Conservation (phyloP, 192 early-diverging fungal genomes). For the Backusella morwellensis region DNA sequence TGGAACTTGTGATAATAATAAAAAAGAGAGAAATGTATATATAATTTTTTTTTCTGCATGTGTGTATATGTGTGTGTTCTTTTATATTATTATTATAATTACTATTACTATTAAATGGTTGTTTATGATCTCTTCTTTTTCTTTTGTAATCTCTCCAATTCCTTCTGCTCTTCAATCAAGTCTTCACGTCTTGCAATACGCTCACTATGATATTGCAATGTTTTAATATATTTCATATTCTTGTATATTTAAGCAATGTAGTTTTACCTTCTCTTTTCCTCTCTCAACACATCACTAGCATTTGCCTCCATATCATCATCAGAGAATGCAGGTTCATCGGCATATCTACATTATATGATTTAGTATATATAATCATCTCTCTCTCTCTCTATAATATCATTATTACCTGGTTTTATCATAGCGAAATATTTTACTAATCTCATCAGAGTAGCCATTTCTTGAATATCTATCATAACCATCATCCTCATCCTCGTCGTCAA, state of each 20-base stretch:
- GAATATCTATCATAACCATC: background rate
- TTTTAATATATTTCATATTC: background rate
- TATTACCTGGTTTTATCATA: slow-evolving; percentile 34
- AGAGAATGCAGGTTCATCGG: slow-evolving; percentile 29
- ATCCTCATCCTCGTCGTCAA: slow-evolving; percentile 35
- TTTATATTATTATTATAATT: background rate
- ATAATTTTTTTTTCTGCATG: background rate
- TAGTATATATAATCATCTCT: background rate
- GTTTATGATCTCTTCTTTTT: slow-evolving; percentile 17
- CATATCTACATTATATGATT: slow-evolving; percentile 21
- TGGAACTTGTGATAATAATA: background rate
- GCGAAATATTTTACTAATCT: slow-evolving; percentile 34
- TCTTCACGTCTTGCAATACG: slow-evolving; percentile 34
- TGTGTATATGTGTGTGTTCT: background rate
- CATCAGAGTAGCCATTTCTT: slow-evolving; percentile 19
- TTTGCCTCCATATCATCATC: slow-evolving; percentile 46
- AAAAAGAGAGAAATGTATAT: background rate
- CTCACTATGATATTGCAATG: slow-evolving; percentile 11
- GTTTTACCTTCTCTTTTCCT: slow-evolving; percentile 37
- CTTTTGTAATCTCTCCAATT: slow-evolving; percentile 28
- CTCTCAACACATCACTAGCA: slow-evolving; percentile 33
- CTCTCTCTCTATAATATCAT: background rate
- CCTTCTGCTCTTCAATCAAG: slow-evolving; percentile 31
- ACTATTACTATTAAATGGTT: background rate
- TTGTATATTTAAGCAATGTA: background rate